A percentile compares a stretch with the other conserved stretches of the same genome.
Evolutionary conservation across 2,329 filamentous ascomycete genomes (phyloP).

Genomic region (Colletotrichum lini): DNA sequence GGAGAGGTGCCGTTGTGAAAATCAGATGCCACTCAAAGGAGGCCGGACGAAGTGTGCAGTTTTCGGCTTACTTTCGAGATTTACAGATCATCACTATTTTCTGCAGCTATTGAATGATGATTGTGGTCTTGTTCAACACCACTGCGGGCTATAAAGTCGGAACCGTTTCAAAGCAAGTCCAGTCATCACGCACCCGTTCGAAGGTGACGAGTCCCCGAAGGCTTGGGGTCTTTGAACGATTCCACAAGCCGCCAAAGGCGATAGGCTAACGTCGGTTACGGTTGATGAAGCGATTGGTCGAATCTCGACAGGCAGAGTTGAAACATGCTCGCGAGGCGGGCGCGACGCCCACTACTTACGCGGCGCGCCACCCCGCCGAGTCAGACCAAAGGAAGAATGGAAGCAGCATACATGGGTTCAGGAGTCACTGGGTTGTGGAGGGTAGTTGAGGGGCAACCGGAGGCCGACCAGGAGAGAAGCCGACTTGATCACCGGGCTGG

Average conservation of each 20-base stretch:
- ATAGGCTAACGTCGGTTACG: conserved; percentile 3
- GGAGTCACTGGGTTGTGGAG: not conserved
- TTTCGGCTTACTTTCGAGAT: not conserved
- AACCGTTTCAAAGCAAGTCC: not conserved
- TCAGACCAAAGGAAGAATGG: not conserved
- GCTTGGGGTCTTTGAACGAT: conserved; percentile 27
- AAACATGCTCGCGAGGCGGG: conserved; percentile 19
- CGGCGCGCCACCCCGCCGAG: conserved; percentile 7
- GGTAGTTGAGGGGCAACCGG: not conserved
- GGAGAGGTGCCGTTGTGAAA: not conserved
- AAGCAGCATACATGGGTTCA: not conserved
- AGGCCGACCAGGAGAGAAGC: not conserved
- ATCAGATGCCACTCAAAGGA: not conserved
- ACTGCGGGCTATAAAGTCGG: too few relatives aligned
- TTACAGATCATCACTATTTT: too few relatives aligned
- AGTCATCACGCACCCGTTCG: conserved; percentile 12
- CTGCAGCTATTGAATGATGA: not conserved
- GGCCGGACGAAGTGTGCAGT: not conserved
- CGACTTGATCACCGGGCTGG: conserved; percentile 12
- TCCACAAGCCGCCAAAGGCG: conserved; percentile 4
- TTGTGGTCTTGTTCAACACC: not conserved
- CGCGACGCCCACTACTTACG: not conserved
- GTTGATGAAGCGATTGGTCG: conserved; percentile 33
- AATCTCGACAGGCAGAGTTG: conserved; percentile 10
- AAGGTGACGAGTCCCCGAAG: conserved; percentile 15